Evolutionary conservation across 805 yeast species (phyloP), one percentile per base, ranked within the genome.

Genomic region (Kazachstania psychrophila): DNA sequence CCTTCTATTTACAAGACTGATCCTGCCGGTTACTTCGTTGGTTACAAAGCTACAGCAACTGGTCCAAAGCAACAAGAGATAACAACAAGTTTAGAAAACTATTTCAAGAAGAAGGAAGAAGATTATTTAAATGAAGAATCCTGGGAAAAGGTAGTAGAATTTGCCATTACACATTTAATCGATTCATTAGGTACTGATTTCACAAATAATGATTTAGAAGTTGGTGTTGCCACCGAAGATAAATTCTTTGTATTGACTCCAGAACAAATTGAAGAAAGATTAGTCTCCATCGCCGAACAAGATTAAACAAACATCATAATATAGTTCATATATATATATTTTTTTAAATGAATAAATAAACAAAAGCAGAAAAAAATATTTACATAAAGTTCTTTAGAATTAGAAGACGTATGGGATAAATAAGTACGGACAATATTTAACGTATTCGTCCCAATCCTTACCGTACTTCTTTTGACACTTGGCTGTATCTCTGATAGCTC

Each of bases 51-150:
- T 2, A 79, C 87, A 22, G 78, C 96, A 8, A 83, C 96, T 3
- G 98, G 98, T 3, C 96, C 96, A 37, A 92, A 89, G 63, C 96
- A 88, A 66, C 96, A 88, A 61, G 97, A 92, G 64, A 85, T 94
- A 30, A 77, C 79, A 42, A 86, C 94, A 31, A 77, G 80, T 47
- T 70, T 92, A 53, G 96, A 92, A 59, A 89, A 89, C 69, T 82
- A 80, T 55, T 82, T 78, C 62, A 92, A 92, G 69, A 75, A 72
- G 48, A 79, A 74, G 35, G 40, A 46, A 17, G 42, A 36, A 29
- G 49, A 49, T 28, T 35, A 39, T 33, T 36, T 50, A 9, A 46
- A 56, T 18, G 61, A 58, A 34, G 96, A 95, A 16, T 85, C 79
- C 52, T 84, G 95, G 95, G 77, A 78, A 53, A 73, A 75, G 36